phyloP scores from a whole-genome alignment of 805 yeast species.

The Saccharomyces kudriavzevii region DNA sequence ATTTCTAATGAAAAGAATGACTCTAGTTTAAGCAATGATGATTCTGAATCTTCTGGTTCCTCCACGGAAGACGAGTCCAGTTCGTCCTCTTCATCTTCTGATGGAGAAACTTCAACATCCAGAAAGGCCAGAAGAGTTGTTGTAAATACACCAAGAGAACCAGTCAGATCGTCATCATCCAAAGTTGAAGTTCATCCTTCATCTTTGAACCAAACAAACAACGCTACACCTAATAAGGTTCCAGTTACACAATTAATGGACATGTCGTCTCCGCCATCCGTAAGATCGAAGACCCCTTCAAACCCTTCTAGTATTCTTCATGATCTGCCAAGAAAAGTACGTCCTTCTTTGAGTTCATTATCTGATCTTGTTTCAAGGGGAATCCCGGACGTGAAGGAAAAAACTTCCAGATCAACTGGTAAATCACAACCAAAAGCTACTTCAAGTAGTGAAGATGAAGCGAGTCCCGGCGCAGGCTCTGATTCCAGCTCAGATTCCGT shows the following conservation, averaged over 20 bases:
- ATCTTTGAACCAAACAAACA: background rate
- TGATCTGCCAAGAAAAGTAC: conserved; percentile 24
- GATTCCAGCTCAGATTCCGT: conserved; percentile 11
- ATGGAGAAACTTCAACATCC: conserved; percentile 4
- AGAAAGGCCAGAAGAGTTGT: conserved; percentile 35
- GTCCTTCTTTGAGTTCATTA: conserved; percentile 43
- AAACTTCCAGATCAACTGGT: conserved; percentile 12
- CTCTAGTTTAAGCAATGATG: background rate
- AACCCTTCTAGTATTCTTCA: conserved; percentile 5
- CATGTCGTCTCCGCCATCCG: conserved; percentile 1
- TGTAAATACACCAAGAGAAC: conserved; percentile 41
- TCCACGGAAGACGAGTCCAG: background rate
- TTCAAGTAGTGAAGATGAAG: conserved; percentile 6
- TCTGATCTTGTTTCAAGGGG: conserved; percentile 57
- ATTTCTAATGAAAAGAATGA: background rate
- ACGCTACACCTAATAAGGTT: background rate
- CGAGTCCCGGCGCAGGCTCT: conserved; percentile 12
- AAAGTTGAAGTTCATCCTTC: background rate
- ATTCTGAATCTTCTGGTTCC: background rate
- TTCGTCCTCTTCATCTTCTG: conserved; percentile 15
- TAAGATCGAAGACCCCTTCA: background rate
- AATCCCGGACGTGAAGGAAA: conserved; percentile 58
- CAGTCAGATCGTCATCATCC: conserved; percentile 10
- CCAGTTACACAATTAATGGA: background rate
- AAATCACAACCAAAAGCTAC: background rate